Conservation (phyloP, 1,139 yeast species). For the Yamadazyma blattariae region DNA sequence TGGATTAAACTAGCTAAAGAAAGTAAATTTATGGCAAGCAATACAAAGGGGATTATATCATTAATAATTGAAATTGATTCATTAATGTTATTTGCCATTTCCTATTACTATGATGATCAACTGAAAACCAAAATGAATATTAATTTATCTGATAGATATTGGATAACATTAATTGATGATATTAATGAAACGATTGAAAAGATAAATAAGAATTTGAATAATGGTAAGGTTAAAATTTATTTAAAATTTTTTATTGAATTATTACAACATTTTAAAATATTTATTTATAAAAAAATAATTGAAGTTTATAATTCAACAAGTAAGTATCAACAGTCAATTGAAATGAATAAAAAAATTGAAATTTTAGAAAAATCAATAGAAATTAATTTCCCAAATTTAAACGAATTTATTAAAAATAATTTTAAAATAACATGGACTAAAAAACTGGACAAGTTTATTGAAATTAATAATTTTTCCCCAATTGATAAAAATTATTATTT, state of each 20-base stretch:
- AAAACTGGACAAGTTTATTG: slow-evolving; percentile 12
- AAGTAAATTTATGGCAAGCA: slow-evolving; percentile 22
- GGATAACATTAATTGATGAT: slow-evolving; percentile 31
- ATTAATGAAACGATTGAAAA: slow-evolving; percentile 21
- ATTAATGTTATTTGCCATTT: slow-evolving; percentile 26
- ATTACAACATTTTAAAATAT: slow-evolving; percentile 21
- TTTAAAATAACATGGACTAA: slow-evolving; percentile 37
- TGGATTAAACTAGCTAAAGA: slow-evolving; percentile 32
- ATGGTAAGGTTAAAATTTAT: slow-evolving; percentile 18
- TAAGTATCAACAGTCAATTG: slow-evolving; percentile 17
- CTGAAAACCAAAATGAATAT: slow-evolving; percentile 23
- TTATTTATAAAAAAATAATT: slow-evolving; percentile 2
- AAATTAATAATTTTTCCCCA: slow-evolving; percentile 13
- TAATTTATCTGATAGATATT: slow-evolving; percentile 32
- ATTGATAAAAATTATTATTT: slow-evolving; percentile 27
- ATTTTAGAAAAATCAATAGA: slow-evolving; percentile 7
- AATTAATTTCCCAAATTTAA: slow-evolving; percentile 13
- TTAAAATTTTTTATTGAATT: slow-evolving; percentile 29
- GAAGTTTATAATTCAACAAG: slow-evolving; percentile 15
- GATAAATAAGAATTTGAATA: slow-evolving; percentile 14
- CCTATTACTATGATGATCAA: slow-evolving; percentile 35
- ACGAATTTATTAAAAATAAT: slow-evolving; percentile 25
- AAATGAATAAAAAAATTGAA: slow-evolving; percentile 17
- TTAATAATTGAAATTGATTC: slow-evolving; percentile 33
- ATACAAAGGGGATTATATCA: slow-evolving; percentile 21